These are phyloP conservation scores for Lagenidium sp. DNA, from an alignment of 352 stramenopile genomes.

Conservation along the genomic window DNA sequence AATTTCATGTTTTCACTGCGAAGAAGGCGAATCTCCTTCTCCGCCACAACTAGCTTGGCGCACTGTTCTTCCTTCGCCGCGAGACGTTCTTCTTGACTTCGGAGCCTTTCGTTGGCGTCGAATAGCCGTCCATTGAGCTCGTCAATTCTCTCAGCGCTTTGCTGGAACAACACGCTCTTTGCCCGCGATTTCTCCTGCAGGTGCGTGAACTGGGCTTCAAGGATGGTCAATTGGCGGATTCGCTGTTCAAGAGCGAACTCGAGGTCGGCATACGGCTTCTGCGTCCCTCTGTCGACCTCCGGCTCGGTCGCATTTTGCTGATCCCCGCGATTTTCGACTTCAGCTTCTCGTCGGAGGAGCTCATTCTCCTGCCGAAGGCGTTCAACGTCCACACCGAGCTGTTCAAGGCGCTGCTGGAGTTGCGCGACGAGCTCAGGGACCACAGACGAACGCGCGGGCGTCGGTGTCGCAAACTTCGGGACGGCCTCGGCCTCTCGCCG, in stretches of 20 bases:
- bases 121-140: constrained; percentile 34
- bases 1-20: constrained; percentile 45
- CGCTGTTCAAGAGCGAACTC: constrained; percentile 19
- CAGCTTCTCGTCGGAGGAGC: constrained; percentile 22
- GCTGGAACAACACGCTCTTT: constrained; percentile 28
- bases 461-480: too few relatives aligned
- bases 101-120: constrained; percentile 26
- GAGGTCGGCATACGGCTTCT: too few relatives aligned
- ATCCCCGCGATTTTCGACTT: not conserved
- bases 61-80: constrained; percentile 24
- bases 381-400: constrained; percentile 36
- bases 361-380: constrained; percentile 46
- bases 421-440: constrained; percentile 17
- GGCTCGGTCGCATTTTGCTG: not conserved
- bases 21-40: constrained; percentile 38
- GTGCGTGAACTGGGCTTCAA: constrained; percentile 43
- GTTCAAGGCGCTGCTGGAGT: constrained; percentile 27
- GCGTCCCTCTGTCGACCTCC: too few relatives aligned
- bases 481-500: too few relatives aligned
- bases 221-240: constrained; percentile 31
- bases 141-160: constrained; percentile 23
- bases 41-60: constrained; percentile 19
- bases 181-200: constrained; percentile 26
- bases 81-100: constrained; percentile 25
- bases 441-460: too few relatives aligned